Evolutionary conservation across 768 basidiomycete species (phyloP).

Genomic region (Boletus reticuloceps): DNA sequence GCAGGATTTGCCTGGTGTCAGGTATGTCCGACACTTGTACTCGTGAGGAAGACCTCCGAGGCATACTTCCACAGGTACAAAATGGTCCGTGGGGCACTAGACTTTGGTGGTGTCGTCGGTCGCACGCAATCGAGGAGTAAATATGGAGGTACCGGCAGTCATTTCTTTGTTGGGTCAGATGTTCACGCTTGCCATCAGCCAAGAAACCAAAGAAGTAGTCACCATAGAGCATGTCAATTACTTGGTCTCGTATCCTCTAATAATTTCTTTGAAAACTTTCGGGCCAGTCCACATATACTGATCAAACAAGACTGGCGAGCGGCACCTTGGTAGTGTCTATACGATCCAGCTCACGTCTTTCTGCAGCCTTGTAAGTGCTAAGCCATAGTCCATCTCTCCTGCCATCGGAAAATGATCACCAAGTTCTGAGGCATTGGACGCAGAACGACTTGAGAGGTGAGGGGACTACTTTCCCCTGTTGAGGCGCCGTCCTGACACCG

Average conservation of each 20-base stretch:
- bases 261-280: not conserved
- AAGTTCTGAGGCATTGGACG: too few relatives aligned
- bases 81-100: conserved; percentile 87
- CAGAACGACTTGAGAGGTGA: too few relatives aligned
- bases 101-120: conserved; percentile 88
- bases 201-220: conserved; percentile 84
- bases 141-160: conserved; percentile 74
- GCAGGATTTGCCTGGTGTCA: conserved; percentile 97
- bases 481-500: too few relatives aligned
- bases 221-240: not conserved
- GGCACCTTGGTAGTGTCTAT: not conserved
- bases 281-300: not conserved
- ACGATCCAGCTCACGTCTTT: not conserved
- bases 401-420: too few relatives aligned
- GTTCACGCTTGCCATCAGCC: conserved; percentile 38
- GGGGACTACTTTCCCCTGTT: too few relatives aligned
- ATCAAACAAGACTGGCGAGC: not conserved
- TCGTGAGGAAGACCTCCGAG: not conserved
- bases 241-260: not conserved
- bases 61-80: conserved; percentile 68
- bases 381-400: too few relatives aligned
- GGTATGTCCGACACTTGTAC: conserved; percentile 49
- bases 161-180: not conserved
- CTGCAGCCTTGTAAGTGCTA: too few relatives aligned
- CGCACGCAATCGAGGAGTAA: conserved; percentile 80